Conservation (phyloP, 1,284 basidiomycete genomes). For the Cystobasidium pallidum region DNA sequence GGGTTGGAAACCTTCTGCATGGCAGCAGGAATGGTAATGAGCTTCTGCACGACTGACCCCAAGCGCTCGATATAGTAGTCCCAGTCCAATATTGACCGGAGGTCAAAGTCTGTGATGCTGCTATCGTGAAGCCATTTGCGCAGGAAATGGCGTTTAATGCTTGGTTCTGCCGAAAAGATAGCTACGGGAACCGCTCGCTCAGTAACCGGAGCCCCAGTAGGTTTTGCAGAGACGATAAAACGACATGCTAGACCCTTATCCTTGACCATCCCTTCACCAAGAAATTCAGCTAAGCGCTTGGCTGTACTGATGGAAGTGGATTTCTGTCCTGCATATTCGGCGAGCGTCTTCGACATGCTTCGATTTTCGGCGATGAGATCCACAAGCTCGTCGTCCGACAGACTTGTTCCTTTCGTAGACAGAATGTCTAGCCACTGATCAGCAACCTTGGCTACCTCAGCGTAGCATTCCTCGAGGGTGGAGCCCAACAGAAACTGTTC, state of each 20-base stretch:
- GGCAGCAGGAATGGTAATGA: conserved; percentile 98
- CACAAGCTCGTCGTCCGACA: conserved; percentile 90
- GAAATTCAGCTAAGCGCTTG: conserved; percentile 89
- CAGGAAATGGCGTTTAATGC: conserved; percentile 84
- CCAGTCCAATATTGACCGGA: conserved; percentile 97
- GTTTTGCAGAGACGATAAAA: conserved; percentile 96
- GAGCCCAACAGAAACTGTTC: conserved; percentile 93
- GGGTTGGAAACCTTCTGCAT: conserved; percentile 98
- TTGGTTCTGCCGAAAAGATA: conserved; percentile 94
- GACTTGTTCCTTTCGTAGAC: conserved; percentile 78
- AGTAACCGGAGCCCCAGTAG: conserved; percentile 90
- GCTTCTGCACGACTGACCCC: conserved; percentile 96
- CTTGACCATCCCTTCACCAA: conserved; percentile 98
- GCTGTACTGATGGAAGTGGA: conserved; percentile 98
- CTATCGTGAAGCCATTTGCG: conserved; percentile 97
- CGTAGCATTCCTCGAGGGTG: conserved; percentile 94
- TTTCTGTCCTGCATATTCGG: conserved; percentile 95
- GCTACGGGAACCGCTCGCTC: conserved; percentile 98
- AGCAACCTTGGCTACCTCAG: conserved; percentile 88
- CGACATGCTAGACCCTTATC: conserved; percentile 99
- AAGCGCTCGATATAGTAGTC: conserved; percentile 97
- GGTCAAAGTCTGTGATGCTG: conserved; percentile 81
- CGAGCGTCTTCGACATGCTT: conserved; percentile 95
- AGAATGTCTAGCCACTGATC: conserved; percentile 98
- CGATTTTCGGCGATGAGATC: conserved; percentile 98